A percentile compares a stretch with the other conserved stretches of the same genome.
phyloP scores from a whole-genome alignment of 768 basidiomycete species.

The Russula sp. region DNA sequence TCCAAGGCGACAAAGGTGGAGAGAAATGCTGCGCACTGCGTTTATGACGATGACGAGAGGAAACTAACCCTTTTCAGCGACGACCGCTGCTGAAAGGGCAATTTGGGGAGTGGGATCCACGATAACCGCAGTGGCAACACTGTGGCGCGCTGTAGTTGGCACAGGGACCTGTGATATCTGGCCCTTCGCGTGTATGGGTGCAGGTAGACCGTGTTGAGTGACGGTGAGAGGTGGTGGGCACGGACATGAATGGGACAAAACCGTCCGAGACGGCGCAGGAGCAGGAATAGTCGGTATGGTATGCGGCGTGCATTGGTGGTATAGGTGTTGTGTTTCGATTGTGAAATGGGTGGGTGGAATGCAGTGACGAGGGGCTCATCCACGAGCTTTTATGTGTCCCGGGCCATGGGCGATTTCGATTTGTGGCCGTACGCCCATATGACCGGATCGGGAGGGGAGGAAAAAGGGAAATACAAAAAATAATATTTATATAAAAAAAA shows the following conservation, averaged over 20 bases:
- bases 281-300: neutral
- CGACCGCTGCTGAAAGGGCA: conserved; percentile 52
- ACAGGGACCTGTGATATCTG: conserved; percentile 34
- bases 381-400: conserved; percentile 18
- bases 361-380: conserved; percentile 10
- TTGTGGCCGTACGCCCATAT: conserved; percentile 22
- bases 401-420: conserved; percentile 24
- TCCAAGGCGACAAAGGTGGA: neutral
- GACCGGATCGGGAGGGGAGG: conserved; percentile 17
- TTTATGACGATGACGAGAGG: no score
- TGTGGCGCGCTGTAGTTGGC: conserved; percentile 57
- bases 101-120: conserved; percentile 50
- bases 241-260: conserved; percentile 21
- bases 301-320: conserved; percentile 13
- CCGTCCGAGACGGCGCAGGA: neutral
- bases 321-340: neutral
- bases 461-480: conserved; percentile 3
- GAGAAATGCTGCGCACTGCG: conserved; percentile 1
- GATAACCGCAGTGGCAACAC: conserved; percentile 69
- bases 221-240: conserved; percentile 28
- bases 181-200: conserved; percentile 28
- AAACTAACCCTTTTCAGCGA: conserved; percentile 35
- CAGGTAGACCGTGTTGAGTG: conserved; percentile 6
- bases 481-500: no score
- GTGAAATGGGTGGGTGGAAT: conserved; percentile 17